These are phyloP conservation scores for Gremmenia infestans DNA, from an alignment of 2,329 filamentous ascomycete species.

Conservation along the genomic window DNA sequence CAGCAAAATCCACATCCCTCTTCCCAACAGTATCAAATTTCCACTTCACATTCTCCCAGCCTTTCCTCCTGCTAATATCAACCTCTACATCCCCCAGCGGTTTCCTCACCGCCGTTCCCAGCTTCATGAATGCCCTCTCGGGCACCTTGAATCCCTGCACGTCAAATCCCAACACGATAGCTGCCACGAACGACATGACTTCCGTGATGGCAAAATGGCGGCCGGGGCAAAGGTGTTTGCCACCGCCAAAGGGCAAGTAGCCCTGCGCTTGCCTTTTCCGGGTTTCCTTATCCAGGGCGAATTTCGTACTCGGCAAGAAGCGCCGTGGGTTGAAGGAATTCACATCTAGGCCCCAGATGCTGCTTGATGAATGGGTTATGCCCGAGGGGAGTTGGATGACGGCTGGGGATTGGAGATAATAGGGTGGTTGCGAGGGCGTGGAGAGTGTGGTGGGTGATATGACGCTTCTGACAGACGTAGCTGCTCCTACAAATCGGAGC, in stretches of 20 bases:
- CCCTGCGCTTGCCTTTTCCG: slow-evolving; percentile 19
- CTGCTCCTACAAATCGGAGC: slow-evolving; percentile 37
- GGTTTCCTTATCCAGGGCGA: slow-evolving; percentile 13
- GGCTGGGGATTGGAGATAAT: slow-evolving; percentile 39
- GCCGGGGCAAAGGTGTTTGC: slow-evolving; percentile 38
- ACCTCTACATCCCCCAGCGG: slow-evolving; percentile 21
- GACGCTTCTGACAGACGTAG: slow-evolving; percentile 38
- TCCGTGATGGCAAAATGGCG: slow-evolving; percentile 37
- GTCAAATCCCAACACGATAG: slow-evolving; percentile 31
- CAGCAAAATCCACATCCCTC: slow-evolving; percentile 10
- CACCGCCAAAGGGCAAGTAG: slow-evolving; percentile 38
- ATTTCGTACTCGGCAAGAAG: slow-evolving; percentile 32
- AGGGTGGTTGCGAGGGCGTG: slow-evolving; percentile 31
- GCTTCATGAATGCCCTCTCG: slow-evolving; percentile 16
- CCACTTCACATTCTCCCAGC: slow-evolving; percentile 26
- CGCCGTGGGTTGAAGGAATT: slow-evolving; percentile 38
- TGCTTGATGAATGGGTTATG: slow-evolving; percentile 37
- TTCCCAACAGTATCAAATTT: slow-evolving; percentile 11
- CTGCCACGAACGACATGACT: slow-evolving; percentile 33
- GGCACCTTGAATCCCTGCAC: slow-evolving; percentile 14
- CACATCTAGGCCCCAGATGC: slow-evolving; percentile 42
- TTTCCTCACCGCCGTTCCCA: slow-evolving; percentile 24
- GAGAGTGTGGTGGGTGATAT: slow-evolving; percentile 37
- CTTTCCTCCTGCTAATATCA: slow-evolving; percentile 14
- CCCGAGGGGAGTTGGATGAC: slow-evolving; percentile 42